Evolutionary conservation across 1,139 yeast species (phyloP), one percentile per base, ranked within the genome.

Genomic region (Taphrina confusa): DNA sequence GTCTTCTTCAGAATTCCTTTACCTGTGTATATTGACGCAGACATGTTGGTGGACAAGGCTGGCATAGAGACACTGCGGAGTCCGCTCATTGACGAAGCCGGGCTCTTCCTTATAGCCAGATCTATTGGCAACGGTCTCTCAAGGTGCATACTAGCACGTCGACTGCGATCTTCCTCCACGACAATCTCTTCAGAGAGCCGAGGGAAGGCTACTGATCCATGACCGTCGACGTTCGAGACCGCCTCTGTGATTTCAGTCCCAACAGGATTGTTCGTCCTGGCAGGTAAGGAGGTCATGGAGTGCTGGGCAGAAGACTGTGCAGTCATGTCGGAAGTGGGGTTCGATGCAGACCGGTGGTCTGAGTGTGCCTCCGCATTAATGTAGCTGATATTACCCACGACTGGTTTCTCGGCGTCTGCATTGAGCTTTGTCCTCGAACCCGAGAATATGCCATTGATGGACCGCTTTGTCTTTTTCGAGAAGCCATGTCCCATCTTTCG

Each of bases 111-210:
- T 25, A 14, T 37, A 6, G 22, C 50, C 16, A 45, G 36, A 18
- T 42, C 58, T 8, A 31, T 34, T 5, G 58, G 58, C 58, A 54
- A 33, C 3, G 58, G 51, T 22, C 58, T 34, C 28, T 54, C 58
- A 9, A 54, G 51, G 18, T 54, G 58, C 58, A 54, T 54, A 37
- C 58, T 54, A 12, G 44, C 51, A 9, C 58, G 58, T n/a, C 58
- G 42, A 22, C 36, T 34, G 14, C 49, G 45, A 14, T n/a, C 44
- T 14, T 54, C 58, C 14, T 44, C 51, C 14, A 30, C 51, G 18
- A 31, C 37, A 22, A 54, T 42, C 28, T 54, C 58, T 18, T 54
- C 44, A 22, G 51, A 42, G 8, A 54, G 22, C 9, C 58, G 33
- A 1, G 58, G 58, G 33, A 54, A 54, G 4, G 39, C 51, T 11